A percentile compares a stretch with the other conserved stretches of the same genome.
These are phyloP conservation scores for Chlamydomonas eustigma DNA, from an alignment of 139 green algal species.

Conservation along the genomic window DNA sequence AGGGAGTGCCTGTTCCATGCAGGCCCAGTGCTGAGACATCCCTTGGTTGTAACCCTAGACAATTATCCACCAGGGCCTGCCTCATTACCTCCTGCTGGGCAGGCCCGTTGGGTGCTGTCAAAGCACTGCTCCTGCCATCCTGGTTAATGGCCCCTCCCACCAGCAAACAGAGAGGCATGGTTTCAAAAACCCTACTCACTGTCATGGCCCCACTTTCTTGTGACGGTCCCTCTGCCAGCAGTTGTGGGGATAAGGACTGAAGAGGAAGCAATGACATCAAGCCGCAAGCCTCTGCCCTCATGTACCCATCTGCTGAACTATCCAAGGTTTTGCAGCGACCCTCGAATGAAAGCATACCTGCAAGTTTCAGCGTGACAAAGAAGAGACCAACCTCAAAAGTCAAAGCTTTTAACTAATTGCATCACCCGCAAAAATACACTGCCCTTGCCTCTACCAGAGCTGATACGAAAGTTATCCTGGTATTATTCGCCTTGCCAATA, in stretches of 20 bases:
- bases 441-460: no score
- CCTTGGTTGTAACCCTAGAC: conserved; percentile 8
- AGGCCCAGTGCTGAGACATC: conserved; percentile 52
- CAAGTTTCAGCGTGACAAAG: no score
- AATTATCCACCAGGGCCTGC: conserved; percentile 31
- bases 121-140: conserved; percentile 77
- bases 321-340: conserved; percentile 83
- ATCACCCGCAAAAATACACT: no score
- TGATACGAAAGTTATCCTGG: no score
- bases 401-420: no score
- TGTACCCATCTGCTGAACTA: conserved; percentile 72
- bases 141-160: conserved; percentile 77
- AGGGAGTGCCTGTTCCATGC: conserved; percentile 73
- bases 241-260: no score
- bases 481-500: no score
- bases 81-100: conserved; percentile 79
- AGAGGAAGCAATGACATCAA: no score
- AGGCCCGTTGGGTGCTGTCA: conserved; percentile 85
- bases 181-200: no score
- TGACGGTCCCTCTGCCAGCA: no score
- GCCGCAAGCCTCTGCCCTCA: conserved; percentile 57
- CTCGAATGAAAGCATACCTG: conserved; percentile 12
- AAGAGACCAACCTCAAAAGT: no score
- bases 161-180: conserved; percentile 35
- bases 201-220: no score